Conservation (phyloP, 2,329 filamentous ascomycete genomes). For the Xylaria sp. region DNA sequence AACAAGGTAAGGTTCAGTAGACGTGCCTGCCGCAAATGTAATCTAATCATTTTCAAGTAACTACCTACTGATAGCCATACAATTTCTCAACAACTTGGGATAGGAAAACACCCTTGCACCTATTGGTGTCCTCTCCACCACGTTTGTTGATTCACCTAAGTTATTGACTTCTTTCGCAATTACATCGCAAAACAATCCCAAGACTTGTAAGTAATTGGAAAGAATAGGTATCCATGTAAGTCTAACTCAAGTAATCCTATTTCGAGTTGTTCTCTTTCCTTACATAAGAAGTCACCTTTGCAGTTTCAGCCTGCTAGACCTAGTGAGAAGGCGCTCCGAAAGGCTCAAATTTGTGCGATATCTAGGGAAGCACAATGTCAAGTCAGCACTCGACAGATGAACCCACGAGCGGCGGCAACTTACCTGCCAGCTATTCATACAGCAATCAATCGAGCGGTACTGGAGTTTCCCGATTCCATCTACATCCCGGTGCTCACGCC, state of each 20-base stretch:
- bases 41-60: no score
- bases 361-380: not conserved
- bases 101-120: no score
- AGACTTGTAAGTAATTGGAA: not conserved
- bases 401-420: fast-evolving
- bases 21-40: not conserved
- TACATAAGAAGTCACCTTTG: not conserved
- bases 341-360: not conserved
- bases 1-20: no score
- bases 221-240: not conserved
- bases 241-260: not conserved
- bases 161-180: not conserved
- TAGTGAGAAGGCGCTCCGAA: not conserved
- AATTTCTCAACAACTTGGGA: no score
- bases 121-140: no score
- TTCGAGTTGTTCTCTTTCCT: not conserved
- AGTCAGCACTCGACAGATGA: not conserved
- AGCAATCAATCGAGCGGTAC: not conserved
- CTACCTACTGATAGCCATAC: no score
- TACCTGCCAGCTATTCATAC: not conserved
- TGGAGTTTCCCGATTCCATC: not conserved
- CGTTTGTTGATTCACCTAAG: not conserved
- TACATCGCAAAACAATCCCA: not conserved
- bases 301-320: not conserved
- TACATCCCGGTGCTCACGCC: not conserved